A percentile compares a stretch with the other conserved stretches of the same genome.
phyloP scores from a whole-genome alignment of 2,329 filamentous ascomycete species.

The Colletotrichum truncatum region DNA sequence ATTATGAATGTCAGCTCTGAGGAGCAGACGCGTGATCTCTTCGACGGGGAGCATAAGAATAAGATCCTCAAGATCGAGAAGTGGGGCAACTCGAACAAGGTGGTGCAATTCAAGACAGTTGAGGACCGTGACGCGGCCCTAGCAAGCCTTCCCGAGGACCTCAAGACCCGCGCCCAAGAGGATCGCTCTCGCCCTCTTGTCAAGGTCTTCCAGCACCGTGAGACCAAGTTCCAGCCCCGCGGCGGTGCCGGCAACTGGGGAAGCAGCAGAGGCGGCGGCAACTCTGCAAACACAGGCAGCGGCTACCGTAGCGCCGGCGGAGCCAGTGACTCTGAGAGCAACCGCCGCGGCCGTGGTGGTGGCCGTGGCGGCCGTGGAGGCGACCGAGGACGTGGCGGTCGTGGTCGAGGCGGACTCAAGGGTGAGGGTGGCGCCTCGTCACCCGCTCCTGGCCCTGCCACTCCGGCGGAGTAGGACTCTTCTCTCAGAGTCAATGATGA shows the following conservation, averaged over 20 bases:
- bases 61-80: conserved; percentile 86
- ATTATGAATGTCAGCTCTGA: conserved; percentile 86
- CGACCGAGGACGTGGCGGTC: conserved; percentile 65
- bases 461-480: conserved; percentile 49
- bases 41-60: conserved; percentile 81
- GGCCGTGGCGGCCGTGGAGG: conserved; percentile 66
- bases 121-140: conserved; percentile 86
- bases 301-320: conserved; percentile 89
- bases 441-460: conserved; percentile 60
- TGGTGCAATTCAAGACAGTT: conserved; percentile 82
- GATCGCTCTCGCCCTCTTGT: conserved; percentile 83
- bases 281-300: conserved; percentile 62
- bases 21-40: conserved; percentile 83
- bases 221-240: conserved; percentile 65
- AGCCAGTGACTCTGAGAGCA: conserved; percentile 74
- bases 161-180: conserved; percentile 76
- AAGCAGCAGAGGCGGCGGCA: conserved; percentile 70
- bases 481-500: conserved; percentile 21
- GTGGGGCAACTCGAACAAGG: conserved; percentile 81
- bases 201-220: conserved; percentile 81
- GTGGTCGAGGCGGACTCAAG: conserved; percentile 66
- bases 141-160: conserved; percentile 76
- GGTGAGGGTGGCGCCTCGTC: conserved; percentile 66
- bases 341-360: conserved; percentile 64
- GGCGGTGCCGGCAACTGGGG: conserved; percentile 76